Conservation (phyloP, 257 asterid genomes). For the Pogostemon cablin region DNA sequence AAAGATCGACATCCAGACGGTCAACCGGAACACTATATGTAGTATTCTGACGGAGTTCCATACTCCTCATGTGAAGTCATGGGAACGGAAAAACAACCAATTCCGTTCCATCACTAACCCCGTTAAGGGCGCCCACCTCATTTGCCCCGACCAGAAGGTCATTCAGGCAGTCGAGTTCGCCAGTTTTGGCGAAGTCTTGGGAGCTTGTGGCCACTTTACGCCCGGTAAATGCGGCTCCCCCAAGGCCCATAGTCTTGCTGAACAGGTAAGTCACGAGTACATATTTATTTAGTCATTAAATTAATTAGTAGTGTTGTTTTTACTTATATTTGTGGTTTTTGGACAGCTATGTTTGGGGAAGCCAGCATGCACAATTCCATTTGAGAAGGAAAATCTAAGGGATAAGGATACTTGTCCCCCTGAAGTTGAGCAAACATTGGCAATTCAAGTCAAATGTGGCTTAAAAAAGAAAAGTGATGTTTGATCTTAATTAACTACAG, state of each 20-base stretch:
- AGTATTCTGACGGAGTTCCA: constrained; percentile 57
- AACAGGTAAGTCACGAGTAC: constrained; percentile 39
- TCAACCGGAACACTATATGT: constrained; percentile 84
- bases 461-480: constrained; percentile 19
- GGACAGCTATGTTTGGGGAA: constrained; percentile 73
- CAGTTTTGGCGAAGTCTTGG: constrained; percentile 61
- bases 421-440: constrained; percentile 48
- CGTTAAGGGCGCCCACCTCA: constrained; percentile 52
- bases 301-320: background rate
- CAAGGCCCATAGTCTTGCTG: constrained; percentile 40
- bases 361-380: constrained; percentile 58
- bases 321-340: background rate
- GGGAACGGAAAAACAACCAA: constrained; percentile 50
- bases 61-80: constrained; percentile 53
- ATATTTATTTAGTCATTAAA: background rate
- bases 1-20: constrained; percentile 49
- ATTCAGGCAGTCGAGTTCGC: constrained; percentile 63
- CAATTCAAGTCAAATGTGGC: constrained; percentile 70
- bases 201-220: constrained; percentile 65
- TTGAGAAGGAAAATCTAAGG: constrained; percentile 46
- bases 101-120: constrained; percentile 40
- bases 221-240: constrained; percentile 59
- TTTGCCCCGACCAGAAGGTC: constrained; percentile 57
- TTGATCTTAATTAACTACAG: background rate
- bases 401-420: constrained; percentile 75